Conservation (phyloP, 805 yeast genomes). For the Barnettozyma sp. region DNA sequence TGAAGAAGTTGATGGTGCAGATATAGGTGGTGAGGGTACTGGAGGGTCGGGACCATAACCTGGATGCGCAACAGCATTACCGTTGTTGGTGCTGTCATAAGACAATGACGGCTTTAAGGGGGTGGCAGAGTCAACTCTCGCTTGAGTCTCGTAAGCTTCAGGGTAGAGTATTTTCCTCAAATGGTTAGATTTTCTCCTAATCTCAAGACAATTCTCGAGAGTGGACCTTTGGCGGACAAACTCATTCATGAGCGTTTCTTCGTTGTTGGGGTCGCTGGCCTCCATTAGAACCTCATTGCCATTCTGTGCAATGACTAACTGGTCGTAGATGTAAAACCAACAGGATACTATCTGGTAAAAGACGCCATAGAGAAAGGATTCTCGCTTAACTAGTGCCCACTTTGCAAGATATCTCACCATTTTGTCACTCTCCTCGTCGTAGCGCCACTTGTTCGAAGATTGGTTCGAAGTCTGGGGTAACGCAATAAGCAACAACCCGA, state of each 20-base stretch:
- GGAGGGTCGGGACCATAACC: not conserved
- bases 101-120: not conserved
- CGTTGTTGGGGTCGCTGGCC: constrained; percentile 9
- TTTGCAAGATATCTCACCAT: too few relatives aligned
- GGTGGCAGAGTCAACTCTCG: not conserved
- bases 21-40: not conserved
- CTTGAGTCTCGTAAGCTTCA: constrained; percentile 4
- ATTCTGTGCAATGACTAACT: constrained; percentile 19
- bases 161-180: constrained; percentile 17
- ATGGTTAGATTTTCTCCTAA: constrained; percentile 27
- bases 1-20: not conserved
- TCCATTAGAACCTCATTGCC: constrained; percentile 7
- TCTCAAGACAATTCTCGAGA: constrained; percentile 30
- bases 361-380: constrained; percentile 32
- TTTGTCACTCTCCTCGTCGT: too few relatives aligned
- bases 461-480: constrained; percentile 33
- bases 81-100: constrained; percentile 1
- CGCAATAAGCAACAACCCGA: constrained; percentile 31
- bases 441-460: constrained; percentile 3
- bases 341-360: constrained; percentile 16
- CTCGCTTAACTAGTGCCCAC: constrained; percentile 37
- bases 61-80: too few relatives aligned
- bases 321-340: constrained; percentile 31
- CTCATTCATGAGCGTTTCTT: constrained; percentile 14
- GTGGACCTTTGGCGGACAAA: constrained; percentile 27